Percentiles rank a stretch among this genome's conserved stretches.
phyloP scores from a whole-genome alignment of 495 filamentous ascomycete genomes.

The Aspergillus indologenus region DNA sequence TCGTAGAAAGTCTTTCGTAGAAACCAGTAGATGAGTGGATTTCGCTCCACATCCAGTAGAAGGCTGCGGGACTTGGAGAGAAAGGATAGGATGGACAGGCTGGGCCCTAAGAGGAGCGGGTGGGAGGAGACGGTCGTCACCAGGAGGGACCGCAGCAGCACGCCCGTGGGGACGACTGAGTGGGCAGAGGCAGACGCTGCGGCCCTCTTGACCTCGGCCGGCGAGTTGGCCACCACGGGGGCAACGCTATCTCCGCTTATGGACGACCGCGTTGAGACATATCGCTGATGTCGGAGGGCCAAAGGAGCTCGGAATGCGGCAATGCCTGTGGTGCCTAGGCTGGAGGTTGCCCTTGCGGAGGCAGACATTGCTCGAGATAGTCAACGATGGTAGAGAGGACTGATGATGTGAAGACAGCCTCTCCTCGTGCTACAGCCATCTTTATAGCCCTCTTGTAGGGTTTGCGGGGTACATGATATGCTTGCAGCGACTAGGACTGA shows the following conservation, averaged over 20 bases:
- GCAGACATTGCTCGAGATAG: not conserved
- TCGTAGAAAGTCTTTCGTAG: slow-evolving; percentile 47
- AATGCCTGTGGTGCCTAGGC: not conserved
- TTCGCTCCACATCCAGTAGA: slow-evolving; percentile 42
- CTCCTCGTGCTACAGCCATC: not conserved
- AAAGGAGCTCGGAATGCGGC: not conserved
- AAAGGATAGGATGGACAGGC: slow-evolving; percentile 58
- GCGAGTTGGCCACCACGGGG: not conserved
- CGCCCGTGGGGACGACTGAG: slow-evolving; percentile 63
- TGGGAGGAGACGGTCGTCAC: slow-evolving; percentile 75
- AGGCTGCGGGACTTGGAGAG: slow-evolving; percentile 40
- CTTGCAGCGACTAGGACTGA: not conserved
- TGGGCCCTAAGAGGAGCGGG: slow-evolving; percentile 60
- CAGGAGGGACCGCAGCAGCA: slow-evolving; percentile 70
- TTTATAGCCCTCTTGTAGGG: not conserved
- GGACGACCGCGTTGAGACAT: not conserved
- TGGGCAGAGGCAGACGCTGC: slow-evolving; percentile 52
- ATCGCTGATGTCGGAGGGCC: not conserved
- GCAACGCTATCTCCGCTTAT: not conserved
- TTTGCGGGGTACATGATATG: not conserved
- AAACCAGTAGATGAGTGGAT: slow-evolving; percentile 36
- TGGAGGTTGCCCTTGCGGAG: not conserved
- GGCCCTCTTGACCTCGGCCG: not conserved
- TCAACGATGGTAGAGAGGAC: not conserved
- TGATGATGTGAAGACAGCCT: not conserved